Conservation (phyloP, 345 rosid genomes). For the Sonneratia alba region DNA sequence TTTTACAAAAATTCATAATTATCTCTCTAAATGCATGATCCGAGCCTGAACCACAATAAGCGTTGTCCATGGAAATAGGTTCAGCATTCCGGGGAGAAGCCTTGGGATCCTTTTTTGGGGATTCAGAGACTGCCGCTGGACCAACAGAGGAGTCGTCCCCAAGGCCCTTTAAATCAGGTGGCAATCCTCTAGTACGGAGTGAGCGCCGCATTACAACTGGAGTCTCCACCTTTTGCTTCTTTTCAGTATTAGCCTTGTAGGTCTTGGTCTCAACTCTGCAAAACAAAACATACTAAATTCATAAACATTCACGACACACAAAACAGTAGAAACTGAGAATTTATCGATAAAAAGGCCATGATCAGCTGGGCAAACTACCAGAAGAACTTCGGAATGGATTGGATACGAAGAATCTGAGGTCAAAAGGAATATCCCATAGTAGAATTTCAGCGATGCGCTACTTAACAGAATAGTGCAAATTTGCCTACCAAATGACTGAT, state of each 20-base stretch:
- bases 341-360: not conserved
- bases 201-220: slow-evolving; percentile 57
- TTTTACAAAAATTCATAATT: slow-evolving; percentile 19
- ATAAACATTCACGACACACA: not conserved
- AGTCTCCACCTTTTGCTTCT: slow-evolving; percentile 28
- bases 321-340: not conserved
- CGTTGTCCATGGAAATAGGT: slow-evolving; percentile 42
- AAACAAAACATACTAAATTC: not conserved
- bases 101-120: slow-evolving; percentile 4
- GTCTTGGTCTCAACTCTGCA: slow-evolving; percentile 31
- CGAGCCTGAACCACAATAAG: slow-evolving; percentile 28
- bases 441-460: not conserved
- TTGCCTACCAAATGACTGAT: not conserved
- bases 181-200: slow-evolving; percentile 54
- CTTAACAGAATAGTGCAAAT: not conserved
- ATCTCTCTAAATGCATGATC: slow-evolving; percentile 23
- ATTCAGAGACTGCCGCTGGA: not conserved
- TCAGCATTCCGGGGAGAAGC: slow-evolving; percentile 21
- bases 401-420: not conserved
- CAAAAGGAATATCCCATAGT: not conserved
- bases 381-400: not conserved
- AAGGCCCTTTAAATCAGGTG: slow-evolving; percentile 49
- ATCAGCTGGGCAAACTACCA: not conserved
- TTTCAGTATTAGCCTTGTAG: slow-evolving; percentile 29
- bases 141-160: slow-evolving; percentile 15